phyloP scores from a whole-genome alignment of 1,284 basidiomycete species.

The Puccinia polysora region DNA sequence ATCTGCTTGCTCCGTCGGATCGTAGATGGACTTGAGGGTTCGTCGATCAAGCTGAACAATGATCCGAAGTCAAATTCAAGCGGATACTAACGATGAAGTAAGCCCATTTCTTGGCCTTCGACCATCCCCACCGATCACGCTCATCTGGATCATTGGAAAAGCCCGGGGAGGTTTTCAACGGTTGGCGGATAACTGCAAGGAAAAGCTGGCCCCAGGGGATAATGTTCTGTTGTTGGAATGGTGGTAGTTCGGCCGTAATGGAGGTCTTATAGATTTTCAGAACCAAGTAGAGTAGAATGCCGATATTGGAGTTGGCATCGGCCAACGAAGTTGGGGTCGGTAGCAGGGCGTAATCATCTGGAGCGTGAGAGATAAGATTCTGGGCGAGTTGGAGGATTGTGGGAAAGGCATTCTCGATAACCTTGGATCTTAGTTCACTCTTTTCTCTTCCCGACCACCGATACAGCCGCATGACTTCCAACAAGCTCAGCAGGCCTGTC shows the following conservation, averaged over 20 bases:
- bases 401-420: conserved; percentile 15
- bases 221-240: conserved; percentile 71
- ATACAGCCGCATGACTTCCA: conserved; percentile 30
- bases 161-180: conserved; percentile 60
- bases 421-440: conserved; percentile 4
- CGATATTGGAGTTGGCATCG: conserved; percentile 33
- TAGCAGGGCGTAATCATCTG: background rate
- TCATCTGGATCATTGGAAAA: conserved; percentile 68
- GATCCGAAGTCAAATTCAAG: background rate
- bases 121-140: conserved; percentile 72
- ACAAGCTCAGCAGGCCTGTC: conserved; percentile 13
- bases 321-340: conserved; percentile 7
- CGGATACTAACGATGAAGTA: conserved; percentile 61
- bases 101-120: conserved; percentile 85
- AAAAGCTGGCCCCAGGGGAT: conserved; percentile 79
- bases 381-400: conserved; percentile 15
- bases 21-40: background rate
- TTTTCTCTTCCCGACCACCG: conserved; percentile 22
- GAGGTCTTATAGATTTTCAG: conserved; percentile 59
- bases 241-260: conserved; percentile 65
- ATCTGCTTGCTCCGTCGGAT: background rate
- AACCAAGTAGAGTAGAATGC: conserved; percentile 16
- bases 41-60: background rate
- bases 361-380: background rate
- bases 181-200: conserved; percentile 65